Evolutionary conservation across 2,329 filamentous ascomycete species (phyloP).

Genomic region (Capronia coronata): DNA sequence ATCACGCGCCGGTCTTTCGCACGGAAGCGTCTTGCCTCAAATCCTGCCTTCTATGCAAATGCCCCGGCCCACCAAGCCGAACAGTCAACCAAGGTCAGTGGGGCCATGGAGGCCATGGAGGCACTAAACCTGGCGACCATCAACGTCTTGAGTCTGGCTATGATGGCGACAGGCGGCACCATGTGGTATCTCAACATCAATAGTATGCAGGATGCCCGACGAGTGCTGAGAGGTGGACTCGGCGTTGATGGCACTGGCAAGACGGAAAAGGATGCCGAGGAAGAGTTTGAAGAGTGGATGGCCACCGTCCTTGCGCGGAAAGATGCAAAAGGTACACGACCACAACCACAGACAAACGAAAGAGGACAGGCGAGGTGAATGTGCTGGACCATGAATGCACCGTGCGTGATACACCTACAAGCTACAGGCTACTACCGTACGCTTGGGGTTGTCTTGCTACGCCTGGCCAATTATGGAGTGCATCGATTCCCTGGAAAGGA

Average conservation of each 20-base stretch:
- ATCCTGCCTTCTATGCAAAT: constrained; percentile 64
- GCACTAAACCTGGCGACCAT: constrained; percentile 81
- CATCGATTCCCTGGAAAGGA: too few species aligned
- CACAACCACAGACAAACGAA: constrained; percentile 17
- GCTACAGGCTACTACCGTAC: neutral
- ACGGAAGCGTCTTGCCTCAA: constrained; percentile 54
- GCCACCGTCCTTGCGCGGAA: constrained; percentile 44
- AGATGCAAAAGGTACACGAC: constrained; percentile 32
- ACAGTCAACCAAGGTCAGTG: constrained; percentile 46
- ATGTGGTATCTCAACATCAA: constrained; percentile 74
- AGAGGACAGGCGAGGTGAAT: constrained; percentile 18
- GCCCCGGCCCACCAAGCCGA: constrained; percentile 38
- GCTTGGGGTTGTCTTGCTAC: neutral
- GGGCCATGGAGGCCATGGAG: constrained; percentile 67
- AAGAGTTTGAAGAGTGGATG: constrained; percentile 52
- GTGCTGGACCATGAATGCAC: too few species aligned
- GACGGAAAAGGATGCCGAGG: constrained; percentile 44
- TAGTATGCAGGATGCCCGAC: constrained; percentile 58
- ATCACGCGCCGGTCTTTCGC: constrained; percentile 65
- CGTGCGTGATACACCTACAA: neutral
- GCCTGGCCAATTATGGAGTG: too few species aligned
- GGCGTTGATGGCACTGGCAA: constrained; percentile 53
- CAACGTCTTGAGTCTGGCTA: constrained; percentile 69
- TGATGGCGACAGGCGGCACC: constrained; percentile 67
- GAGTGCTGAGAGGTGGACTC: constrained; percentile 53